Conservation (phyloP, 176 grass and related monocot genomes). For the Oryza australiensis region DNA sequence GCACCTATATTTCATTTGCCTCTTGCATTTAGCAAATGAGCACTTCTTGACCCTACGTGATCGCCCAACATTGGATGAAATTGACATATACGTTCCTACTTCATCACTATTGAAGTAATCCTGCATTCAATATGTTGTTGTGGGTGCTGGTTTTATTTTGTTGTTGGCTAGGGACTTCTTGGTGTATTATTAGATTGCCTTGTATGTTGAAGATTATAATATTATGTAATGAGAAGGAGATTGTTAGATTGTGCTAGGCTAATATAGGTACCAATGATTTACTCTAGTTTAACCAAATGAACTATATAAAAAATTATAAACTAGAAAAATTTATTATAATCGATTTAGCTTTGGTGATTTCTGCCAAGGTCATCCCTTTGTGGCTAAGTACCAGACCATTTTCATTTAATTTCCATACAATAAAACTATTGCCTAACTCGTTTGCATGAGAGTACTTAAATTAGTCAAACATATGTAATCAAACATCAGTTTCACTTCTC, state of each 20-base stretch:
- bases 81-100: slow-evolving; percentile 70
- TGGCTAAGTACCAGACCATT: not conserved
- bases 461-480: too few species aligned
- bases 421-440: too few species aligned
- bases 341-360: not conserved
- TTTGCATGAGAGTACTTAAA: too few species aligned
- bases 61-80: slow-evolving; percentile 71
- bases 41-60: slow-evolving; percentile 58
- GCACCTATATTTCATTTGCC: slow-evolving; percentile 92
- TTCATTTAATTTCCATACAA: too few species aligned
- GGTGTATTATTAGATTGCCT: not conserved
- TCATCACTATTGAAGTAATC: slow-evolving; percentile 43
- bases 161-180: not conserved
- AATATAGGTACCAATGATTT: not conserved
- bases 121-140: not conserved
- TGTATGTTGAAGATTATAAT: slow-evolving; percentile 9
- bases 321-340: not conserved
- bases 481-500: too few species aligned
- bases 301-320: not conserved
- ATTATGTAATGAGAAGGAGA: not conserved
- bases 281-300: not conserved
- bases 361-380: not conserved
- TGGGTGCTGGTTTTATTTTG: not conserved
- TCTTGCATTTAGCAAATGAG: slow-evolving; percentile 92
- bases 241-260: not conserved